Conservation (phyloP, 1,284 basidiomycete genomes). For the Rhodotorula sp. region DNA sequence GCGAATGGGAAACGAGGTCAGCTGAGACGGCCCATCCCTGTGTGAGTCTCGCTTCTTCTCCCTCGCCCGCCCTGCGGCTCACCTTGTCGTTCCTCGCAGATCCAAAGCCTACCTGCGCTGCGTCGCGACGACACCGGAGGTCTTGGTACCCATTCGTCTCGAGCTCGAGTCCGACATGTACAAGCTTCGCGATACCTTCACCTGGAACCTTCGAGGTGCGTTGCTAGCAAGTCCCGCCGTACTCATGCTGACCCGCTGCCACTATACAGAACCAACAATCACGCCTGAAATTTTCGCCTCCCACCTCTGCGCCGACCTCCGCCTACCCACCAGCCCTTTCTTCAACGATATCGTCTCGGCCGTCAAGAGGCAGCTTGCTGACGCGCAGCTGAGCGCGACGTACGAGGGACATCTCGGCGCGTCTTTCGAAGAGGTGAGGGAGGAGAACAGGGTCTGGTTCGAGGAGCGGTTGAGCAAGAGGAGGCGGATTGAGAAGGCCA, state of each 20-base stretch:
- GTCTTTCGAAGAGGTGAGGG: constrained; percentile 55
- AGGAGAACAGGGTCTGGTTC: constrained; percentile 53
- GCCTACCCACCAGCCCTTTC: constrained; percentile 66
- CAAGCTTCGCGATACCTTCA: constrained; percentile 91
- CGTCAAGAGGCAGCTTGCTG: constrained; percentile 83
- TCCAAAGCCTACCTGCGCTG: constrained; percentile 62
- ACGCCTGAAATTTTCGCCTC: constrained; percentile 88
- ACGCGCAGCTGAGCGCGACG: constrained; percentile 59
- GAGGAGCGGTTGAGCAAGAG: constrained; percentile 8
- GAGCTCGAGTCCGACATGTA: constrained; percentile 89
- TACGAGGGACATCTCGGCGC: constrained; percentile 47
- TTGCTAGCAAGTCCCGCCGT: constrained; percentile 29
- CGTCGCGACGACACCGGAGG: constrained; percentile 65
- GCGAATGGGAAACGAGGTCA: constrained; percentile 39
- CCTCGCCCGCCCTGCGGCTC: constrained; percentile 4
- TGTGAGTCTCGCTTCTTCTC: constrained; percentile 46
- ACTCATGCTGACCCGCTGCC: neutral
- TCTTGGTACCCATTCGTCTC: constrained; percentile 86
- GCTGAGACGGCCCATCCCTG: constrained; percentile 50
- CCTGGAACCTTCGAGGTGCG: constrained; percentile 91
- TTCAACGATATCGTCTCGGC: constrained; percentile 69
- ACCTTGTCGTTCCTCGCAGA: constrained; percentile 51
- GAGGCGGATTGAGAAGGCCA: neutral
- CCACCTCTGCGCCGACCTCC: constrained; percentile 87
- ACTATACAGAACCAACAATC: constrained; percentile 74